Percentiles rank a stretch among this genome's conserved stretches.
phyloP scores from a whole-genome alignment of 2,329 filamentous ascomycete genomes.

The Ambrosiella cleistominuta region DNA sequence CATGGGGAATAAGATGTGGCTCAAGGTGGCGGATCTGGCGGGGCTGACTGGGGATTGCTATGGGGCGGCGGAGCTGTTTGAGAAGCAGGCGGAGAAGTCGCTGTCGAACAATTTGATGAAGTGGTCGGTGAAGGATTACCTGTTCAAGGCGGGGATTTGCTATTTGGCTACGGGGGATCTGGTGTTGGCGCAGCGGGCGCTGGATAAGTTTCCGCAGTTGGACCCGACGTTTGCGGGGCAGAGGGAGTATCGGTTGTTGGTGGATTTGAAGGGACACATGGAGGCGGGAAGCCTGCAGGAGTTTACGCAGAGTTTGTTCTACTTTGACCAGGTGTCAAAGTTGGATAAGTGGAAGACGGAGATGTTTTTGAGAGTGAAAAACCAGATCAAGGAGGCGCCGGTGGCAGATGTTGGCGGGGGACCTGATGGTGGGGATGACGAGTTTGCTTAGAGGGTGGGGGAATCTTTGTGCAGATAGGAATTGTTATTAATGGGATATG shows the following conservation, averaged over 20 bases:
- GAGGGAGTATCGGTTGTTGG: conserved; percentile 65
- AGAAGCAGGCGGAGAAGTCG: conserved; percentile 60
- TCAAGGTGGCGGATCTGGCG: conserved; percentile 79
- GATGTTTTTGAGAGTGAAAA: conserved; percentile 67
- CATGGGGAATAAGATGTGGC: conserved; percentile 59
- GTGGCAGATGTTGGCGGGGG: conserved; percentile 15
- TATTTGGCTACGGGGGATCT: conserved; percentile 58
- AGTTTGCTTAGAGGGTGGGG: conserved; percentile 13
- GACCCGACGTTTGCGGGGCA: conserved; percentile 61
- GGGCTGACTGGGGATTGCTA: conserved; percentile 72
- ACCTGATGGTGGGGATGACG: conserved; percentile 18
- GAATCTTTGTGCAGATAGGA: background rate
- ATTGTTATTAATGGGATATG: background rate
- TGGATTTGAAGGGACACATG: conserved; percentile 57
- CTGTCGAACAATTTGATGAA: conserved; percentile 85
- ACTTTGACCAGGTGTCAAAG: conserved; percentile 83
- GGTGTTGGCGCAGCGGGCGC: conserved; percentile 59
- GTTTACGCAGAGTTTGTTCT: conserved; percentile 73
- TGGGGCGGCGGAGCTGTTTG: conserved; percentile 65
- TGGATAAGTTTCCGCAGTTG: conserved; percentile 66
- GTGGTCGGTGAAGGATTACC: conserved; percentile 89
- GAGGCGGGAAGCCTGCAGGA: conserved; percentile 63
- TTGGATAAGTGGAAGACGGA: conserved; percentile 96
- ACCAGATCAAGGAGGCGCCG: conserved; percentile 47
- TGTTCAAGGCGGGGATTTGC: conserved; percentile 86